Evolutionary conservation across 768 basidiomycete genomes (phyloP).

Genomic region (Agrocybe pediades): DNA sequence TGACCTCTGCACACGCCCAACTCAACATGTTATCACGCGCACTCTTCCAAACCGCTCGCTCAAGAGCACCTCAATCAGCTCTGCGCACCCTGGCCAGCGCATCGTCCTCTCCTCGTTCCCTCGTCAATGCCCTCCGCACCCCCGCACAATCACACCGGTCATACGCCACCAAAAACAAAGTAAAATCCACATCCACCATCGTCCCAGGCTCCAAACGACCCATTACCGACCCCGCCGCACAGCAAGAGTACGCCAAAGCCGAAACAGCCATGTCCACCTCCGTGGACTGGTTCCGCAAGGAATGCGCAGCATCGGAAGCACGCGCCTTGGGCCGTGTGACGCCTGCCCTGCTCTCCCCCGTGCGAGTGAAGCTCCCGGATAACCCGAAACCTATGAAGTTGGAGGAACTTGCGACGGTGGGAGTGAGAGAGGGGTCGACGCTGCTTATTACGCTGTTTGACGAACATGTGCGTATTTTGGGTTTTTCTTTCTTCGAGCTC

Average conservation of each 20-base stretch:
- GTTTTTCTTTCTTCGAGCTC: background rate
- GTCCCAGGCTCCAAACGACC: constrained; percentile 70
- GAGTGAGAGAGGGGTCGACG: constrained; percentile 75
- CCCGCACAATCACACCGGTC: constrained; percentile 10
- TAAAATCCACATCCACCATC: constrained; percentile 57
- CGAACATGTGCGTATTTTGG: constrained; percentile 65
- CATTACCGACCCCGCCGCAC: constrained; percentile 53
- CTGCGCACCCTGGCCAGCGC: background rate
- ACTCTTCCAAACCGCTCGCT: background rate
- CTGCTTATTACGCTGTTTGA: constrained; percentile 79
- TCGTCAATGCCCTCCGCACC: background rate
- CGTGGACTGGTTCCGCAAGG: constrained; percentile 78
- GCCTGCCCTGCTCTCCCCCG: constrained; percentile 67
- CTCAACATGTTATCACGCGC: background rate
- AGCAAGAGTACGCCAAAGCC: constrained; percentile 61
- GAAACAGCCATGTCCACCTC: constrained; percentile 63
- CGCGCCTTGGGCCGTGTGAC: constrained; percentile 79
- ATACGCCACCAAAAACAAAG: constrained; percentile 36
- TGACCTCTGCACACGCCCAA: background rate
- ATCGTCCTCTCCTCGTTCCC: background rate
- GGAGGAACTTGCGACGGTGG: constrained; percentile 79
- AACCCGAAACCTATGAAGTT: constrained; percentile 42
- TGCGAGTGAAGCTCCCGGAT: constrained; percentile 57
- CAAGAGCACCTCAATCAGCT: background rate
- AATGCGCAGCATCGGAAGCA: constrained; percentile 70